A percentile compares a stretch with the other conserved stretches of the same genome.
Conservation (phyloP, 306 rosid genomes). For the Lablab purpureus region DNA sequence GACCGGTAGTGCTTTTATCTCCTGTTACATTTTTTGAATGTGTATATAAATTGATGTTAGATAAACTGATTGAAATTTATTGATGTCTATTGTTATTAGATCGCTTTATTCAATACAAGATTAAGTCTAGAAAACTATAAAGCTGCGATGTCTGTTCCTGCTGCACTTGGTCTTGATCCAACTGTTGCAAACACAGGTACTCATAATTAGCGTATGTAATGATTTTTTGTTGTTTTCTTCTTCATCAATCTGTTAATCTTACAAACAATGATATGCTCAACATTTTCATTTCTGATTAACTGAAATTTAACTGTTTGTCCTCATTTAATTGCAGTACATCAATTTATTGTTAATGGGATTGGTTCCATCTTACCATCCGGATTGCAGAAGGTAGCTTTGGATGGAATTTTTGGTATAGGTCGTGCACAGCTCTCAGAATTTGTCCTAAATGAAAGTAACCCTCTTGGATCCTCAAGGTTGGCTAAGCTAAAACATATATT, state of each 20-base stretch:
- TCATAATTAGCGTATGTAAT: conserved; percentile 16
- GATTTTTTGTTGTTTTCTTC: conserved; percentile 33
- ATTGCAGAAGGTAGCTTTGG: conserved; percentile 77
- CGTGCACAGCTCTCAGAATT: conserved; percentile 81
- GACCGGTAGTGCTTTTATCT: conserved; percentile 71
- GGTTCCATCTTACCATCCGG: conserved; percentile 80
- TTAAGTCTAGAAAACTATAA: conserved; percentile 85
- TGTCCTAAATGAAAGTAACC: conserved; percentile 77
- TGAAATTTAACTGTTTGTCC: conserved; percentile 31
- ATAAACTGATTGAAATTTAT: conserved; percentile 24
- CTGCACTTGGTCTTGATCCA: conserved; percentile 93
- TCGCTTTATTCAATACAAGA: conserved; percentile 77
- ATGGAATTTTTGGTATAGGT: conserved; percentile 84
- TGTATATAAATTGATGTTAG: conserved; percentile 31
- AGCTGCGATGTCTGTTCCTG: conserved; percentile 97
- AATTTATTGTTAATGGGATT: conserved; percentile 59
- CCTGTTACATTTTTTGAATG: conserved; percentile 18
- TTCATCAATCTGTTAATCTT: conserved; percentile 32
- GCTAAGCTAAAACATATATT: conserved; percentile 77
- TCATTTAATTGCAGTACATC: conserved; percentile 72
- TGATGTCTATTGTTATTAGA: conserved; percentile 56
- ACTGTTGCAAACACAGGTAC: conserved; percentile 88
- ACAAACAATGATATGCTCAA: conserved; percentile 25
- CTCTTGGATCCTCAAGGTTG: conserved; percentile 82
- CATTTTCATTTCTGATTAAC: conserved; percentile 38